Evolutionary conservation across 2,329 filamentous ascomycete genomes (phyloP), one percentile per base, ranked within the genome.

Genomic region (Aureobasidium sp.): DNA sequence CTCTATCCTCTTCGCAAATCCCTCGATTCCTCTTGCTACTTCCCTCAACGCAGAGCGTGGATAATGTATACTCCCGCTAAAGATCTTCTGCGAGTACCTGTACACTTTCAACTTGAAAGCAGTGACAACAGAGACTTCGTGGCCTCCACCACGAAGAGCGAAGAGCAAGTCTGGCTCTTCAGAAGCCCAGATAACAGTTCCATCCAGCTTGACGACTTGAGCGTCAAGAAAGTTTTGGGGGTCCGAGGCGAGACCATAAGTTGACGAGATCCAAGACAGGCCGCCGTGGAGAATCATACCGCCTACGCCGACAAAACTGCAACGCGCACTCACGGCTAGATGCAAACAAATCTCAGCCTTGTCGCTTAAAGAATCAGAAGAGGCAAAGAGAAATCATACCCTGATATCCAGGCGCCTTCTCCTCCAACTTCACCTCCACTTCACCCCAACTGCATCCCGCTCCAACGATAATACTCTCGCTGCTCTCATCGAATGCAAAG

Each of bases 211-310:
- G 22, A 77, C 72, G 9, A 78, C 66, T 56, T 76, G 69, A 2
- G 70, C 72, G 63, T 77, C 75, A 0, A 77, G 67, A 61, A 77
- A 65, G 63, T 76, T 78, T 29, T 70, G 67, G 14, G 75, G 74
- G 62, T 78, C 75, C 27, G 71, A 74, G 14, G 71, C 69, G 29
- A 72, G 66, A 8, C 76, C 76, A 56, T 70, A 69, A 63, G 78
- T 74, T 3, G 68, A 66, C 12, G 70, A 73, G 33, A 77, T 70
- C 75, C 71, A 77, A 17, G 70, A 73, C 5, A 77, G 68, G 52
- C 75, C 75, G 37, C 74, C 74, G 9, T 69, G 69, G 12, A 76
- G 66, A 6, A 72, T 71, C 3, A 70, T 69, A 1, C 75, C 76
- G 6, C 70, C 70, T 2, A 78, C 74, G 6, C 76, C 75, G 9